Evolutionary conservation across 2,329 filamentous ascomycete genomes (phyloP), one percentile per base, ranked within the genome.

Genomic region (Beauveria pseudobassiana): DNA sequence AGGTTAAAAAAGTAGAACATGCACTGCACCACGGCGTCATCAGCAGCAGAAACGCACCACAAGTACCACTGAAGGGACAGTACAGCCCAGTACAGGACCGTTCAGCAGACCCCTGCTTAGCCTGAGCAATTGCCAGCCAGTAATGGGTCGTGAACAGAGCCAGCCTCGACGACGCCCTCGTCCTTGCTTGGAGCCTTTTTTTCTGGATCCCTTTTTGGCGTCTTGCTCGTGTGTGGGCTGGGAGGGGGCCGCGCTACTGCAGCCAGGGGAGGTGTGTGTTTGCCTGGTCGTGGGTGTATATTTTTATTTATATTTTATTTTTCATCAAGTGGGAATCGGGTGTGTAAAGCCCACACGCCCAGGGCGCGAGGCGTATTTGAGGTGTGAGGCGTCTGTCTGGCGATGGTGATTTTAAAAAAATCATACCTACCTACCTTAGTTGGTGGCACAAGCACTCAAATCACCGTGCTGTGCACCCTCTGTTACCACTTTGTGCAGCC

Each of bases 181-280:
- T 57, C 54, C 54, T 49, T 57, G 54, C 54, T 57, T 57, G 53
- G 42, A 56, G 42, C n/a, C 38, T 42, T 42, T 24, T 56, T 56
- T 56, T 56, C 34, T 56, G 53, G 53, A 46, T 43, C 43, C 42
- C 20, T 48, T 57, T 57, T 57, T 26, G 30, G 51, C 34, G 30
- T 56, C 26, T 16, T 56, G 38, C 34, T 54, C 51, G 51, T 55
- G 51, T 55, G 53, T 45, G 53, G 53, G 53, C 18, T 45, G 40
- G 26, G 53, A 14, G 52, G 53, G 34, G 34, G 34, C 34, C 34
- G 16, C 53, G 30, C 53, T 55, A 55, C 52, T 55, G 40, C 53
- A 55, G 22, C 10, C 26, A 12, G 40, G 42, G 24, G 53, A 20
- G 24, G 51, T 22, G 53, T 30, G 40, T 45, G 53, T 46, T 56